phyloP scores from a whole-genome alignment of 352 stramenopile genomes.

The Globisporangium splendens region DNA sequence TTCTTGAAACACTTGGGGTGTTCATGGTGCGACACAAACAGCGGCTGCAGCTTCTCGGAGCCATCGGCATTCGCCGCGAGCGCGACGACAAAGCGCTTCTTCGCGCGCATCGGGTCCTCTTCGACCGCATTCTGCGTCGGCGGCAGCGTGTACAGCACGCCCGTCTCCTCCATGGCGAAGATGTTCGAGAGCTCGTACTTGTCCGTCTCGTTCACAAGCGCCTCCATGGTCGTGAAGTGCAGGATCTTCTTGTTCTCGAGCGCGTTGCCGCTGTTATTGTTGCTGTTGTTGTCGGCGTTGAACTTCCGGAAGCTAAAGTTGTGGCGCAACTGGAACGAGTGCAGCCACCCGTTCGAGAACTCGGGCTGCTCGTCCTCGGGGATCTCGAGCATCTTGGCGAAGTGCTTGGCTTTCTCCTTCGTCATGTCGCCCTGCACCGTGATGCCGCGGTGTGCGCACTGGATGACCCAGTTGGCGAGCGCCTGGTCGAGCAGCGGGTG shows the following conservation, averaged over 20 bases:
- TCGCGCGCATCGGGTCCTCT: slow-evolving; percentile 48
- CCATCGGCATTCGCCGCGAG: slow-evolving; percentile 67
- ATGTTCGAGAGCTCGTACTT: slow-evolving; percentile 75
- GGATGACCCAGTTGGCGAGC: slow-evolving; percentile 85
- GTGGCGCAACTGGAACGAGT: slow-evolving; percentile 78
- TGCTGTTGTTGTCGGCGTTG: slow-evolving; percentile 53
- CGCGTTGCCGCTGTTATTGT: slow-evolving; percentile 4
- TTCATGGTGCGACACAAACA: slow-evolving; percentile 81
- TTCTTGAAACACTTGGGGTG: slow-evolving; percentile 75
- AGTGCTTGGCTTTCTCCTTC: slow-evolving; percentile 85
- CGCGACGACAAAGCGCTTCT: slow-evolving; percentile 70
- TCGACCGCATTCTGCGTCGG: slow-evolving; percentile 42
- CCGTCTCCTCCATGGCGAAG: slow-evolving; percentile 74
- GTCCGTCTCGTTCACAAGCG: slow-evolving; percentile 56
- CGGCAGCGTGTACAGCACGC: slow-evolving; percentile 68
- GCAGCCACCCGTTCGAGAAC: slow-evolving; percentile 79
- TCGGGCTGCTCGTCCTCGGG: slow-evolving; percentile 71
- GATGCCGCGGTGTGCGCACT: slow-evolving; percentile 73
- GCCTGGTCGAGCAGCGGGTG: slow-evolving; percentile 75
- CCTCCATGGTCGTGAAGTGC: slow-evolving; percentile 59
- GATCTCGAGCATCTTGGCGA: slow-evolving; percentile 79
- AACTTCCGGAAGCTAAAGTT: slow-evolving; percentile 86
- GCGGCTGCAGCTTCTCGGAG: slow-evolving; percentile 70
- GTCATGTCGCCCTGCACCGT: slow-evolving; percentile 80
- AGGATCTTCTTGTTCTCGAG: slow-evolving; percentile 30